A percentile compares a stretch with the other conserved stretches of the same genome.
Conservation (phyloP, 1,284 basidiomycete genomes). For the Leccinum fallax region DNA sequence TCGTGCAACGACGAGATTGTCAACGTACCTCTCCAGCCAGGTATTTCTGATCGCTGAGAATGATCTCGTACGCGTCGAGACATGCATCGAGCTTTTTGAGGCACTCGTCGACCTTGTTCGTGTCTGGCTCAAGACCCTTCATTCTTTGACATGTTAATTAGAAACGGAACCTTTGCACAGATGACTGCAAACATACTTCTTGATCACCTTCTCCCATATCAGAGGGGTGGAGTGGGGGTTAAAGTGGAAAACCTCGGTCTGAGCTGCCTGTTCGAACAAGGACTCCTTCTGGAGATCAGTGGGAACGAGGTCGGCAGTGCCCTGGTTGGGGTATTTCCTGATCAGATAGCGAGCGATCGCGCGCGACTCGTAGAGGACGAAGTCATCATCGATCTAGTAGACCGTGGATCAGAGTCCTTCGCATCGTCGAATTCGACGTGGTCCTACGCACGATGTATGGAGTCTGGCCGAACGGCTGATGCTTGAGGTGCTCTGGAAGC, state of each 20-base stretch:
- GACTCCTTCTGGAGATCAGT: conserved; percentile 33
- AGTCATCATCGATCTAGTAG: neutral
- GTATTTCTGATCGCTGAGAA: conserved; percentile 52
- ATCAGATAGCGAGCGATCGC: conserved; percentile 55
- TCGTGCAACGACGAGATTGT: neutral
- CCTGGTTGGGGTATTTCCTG: conserved; percentile 44
- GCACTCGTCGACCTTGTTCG: conserved; percentile 26
- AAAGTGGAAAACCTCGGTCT: conserved; percentile 33
- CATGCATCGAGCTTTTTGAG: conserved; percentile 34
- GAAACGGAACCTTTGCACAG: neutral
- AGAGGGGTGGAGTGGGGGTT: conserved; percentile 24
- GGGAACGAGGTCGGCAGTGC: conserved; percentile 37
- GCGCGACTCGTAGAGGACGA: conserved; percentile 28
- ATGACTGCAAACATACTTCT: conserved; percentile 34
- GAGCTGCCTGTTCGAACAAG: conserved; percentile 37
- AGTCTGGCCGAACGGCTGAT: conserved; percentile 69
- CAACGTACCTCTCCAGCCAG: conserved; percentile 49
- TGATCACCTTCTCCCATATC: conserved; percentile 38
- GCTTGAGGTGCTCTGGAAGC: conserved; percentile 40
- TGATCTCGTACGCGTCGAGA: conserved; percentile 47
- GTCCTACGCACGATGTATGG: conserved; percentile 54
- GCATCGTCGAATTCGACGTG: neutral
- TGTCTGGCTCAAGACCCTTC: conserved; percentile 25
- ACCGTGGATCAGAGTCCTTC: neutral
- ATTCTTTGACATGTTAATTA: conserved; percentile 6